Evolutionary conservation across 148 eudicot species (phyloP).

Genomic region (Spergularia bocconei): DNA sequence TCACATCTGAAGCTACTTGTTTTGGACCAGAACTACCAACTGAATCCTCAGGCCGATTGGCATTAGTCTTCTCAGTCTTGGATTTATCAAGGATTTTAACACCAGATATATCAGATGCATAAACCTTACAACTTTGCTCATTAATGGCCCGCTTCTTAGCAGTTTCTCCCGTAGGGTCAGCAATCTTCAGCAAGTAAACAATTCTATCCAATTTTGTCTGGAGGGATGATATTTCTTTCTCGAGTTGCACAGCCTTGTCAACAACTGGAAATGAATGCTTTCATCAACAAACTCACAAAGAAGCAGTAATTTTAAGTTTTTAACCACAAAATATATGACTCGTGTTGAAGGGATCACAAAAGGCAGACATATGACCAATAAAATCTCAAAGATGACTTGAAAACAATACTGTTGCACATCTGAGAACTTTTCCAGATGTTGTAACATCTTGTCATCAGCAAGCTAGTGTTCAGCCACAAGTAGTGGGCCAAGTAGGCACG

Average conservation of each 20-base stretch:
- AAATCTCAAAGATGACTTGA: background rate
- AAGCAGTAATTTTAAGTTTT: background rate
- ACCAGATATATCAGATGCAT: constrained; percentile 26
- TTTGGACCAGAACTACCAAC: constrained; percentile 28
- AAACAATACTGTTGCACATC: background rate
- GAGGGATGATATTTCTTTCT: constrained; percentile 63
- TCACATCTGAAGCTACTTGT: constrained; percentile 23
- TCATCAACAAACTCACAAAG: constrained; percentile 8
- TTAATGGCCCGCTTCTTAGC: constrained; percentile 59
- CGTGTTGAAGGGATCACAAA: background rate
- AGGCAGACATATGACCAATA: background rate
- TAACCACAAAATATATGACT: background rate
- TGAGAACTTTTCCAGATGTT: background rate
- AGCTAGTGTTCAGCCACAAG: background rate
- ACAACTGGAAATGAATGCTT: constrained; percentile 44
- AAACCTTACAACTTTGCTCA: constrained; percentile 31
- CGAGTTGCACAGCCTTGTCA: constrained; percentile 57
- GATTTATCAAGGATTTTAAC: constrained; percentile 31
- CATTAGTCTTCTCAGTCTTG: constrained; percentile 28
- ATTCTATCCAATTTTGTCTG: constrained; percentile 82
- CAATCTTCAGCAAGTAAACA: constrained; percentile 80
- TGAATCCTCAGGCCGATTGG: constrained; percentile 31
- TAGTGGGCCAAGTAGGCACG: background rate
- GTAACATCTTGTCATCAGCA: background rate
- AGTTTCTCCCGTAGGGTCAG: constrained; percentile 91